Evolutionary conservation across 306 rosid species (phyloP).

Genomic region (Malus fusca): DNA sequence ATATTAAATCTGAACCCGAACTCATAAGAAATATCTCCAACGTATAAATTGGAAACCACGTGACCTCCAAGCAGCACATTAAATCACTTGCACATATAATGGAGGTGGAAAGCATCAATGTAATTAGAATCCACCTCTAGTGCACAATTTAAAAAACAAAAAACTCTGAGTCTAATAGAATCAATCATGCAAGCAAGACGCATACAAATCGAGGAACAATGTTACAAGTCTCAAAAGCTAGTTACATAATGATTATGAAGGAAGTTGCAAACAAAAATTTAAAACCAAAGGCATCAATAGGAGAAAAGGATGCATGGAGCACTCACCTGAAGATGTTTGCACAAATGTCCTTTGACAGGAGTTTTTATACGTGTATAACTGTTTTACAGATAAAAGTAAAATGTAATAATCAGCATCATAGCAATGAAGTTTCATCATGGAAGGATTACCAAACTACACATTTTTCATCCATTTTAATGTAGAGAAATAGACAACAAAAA

Average conservation of each 20-base stretch:
- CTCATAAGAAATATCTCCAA: not conserved
- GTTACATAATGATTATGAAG: not conserved
- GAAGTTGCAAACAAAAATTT: not conserved
- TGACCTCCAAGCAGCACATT: not conserved
- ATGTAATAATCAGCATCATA: constrained; percentile 14
- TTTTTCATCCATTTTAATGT: not conserved
- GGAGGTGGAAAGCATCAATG: not conserved
- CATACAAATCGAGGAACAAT: not conserved
- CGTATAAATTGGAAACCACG: not conserved
- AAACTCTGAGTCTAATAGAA: not conserved
- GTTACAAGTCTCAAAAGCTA: not conserved
- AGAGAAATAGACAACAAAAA: not conserved
- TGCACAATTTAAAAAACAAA: not conserved
- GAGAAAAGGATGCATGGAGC: not conserved
- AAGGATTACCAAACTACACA: not conserved
- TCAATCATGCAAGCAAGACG: not conserved
- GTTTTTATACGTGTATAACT: constrained; percentile 65
- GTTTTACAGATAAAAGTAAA: constrained; percentile 24
- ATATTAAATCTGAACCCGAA: not conserved
- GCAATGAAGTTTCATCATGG: not conserved
- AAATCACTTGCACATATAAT: not conserved
- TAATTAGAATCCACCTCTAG: not conserved
- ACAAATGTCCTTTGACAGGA: constrained; percentile 84
- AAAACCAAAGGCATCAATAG: not conserved
- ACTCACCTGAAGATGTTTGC: constrained; percentile 86